phyloP scores from a whole-genome alignment of 805 yeast genomes.

The Saturnispora ahearnii region DNA sequence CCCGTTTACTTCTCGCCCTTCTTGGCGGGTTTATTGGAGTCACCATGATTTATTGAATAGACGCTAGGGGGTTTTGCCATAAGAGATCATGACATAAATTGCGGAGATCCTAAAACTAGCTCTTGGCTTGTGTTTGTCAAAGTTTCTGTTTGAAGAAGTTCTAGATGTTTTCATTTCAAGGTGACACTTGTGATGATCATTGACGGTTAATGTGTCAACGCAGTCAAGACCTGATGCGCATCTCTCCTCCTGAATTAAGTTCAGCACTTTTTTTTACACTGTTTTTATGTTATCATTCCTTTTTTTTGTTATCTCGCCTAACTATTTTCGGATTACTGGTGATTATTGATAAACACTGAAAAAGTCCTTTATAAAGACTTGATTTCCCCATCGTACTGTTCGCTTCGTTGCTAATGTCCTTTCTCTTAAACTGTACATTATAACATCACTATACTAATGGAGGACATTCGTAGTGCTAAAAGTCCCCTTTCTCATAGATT shows the following conservation, averaged over 20 bases:
- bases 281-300: not conserved
- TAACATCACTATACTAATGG: not conserved
- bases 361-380: not conserved
- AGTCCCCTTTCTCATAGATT: slow-evolving; percentile 15
- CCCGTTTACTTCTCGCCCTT: too few species aligned
- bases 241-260: not conserved
- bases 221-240: not conserved
- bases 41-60: too few species aligned
- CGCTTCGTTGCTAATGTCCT: too few species aligned
- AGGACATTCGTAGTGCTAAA: slow-evolving; percentile 6
- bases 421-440: too few species aligned
- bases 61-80: too few species aligned
- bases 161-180: not conserved
- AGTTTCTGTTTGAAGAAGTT: not conserved
- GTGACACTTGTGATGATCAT: not conserved
- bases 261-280: not conserved
- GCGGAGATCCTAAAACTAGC: not conserved
- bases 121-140: not conserved
- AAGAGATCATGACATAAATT: not conserved
- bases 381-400: not conserved
- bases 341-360: not conserved
- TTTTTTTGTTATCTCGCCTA: not conserved
- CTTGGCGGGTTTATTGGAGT: too few species aligned
- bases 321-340: not conserved
- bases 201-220: not conserved